A percentile compares a stretch with the other conserved stretches of the same genome.
These are phyloP conservation scores for Trypanosoma grayi DNA, from an alignment of 208 protist species.

Conservation along the genomic window DNA sequence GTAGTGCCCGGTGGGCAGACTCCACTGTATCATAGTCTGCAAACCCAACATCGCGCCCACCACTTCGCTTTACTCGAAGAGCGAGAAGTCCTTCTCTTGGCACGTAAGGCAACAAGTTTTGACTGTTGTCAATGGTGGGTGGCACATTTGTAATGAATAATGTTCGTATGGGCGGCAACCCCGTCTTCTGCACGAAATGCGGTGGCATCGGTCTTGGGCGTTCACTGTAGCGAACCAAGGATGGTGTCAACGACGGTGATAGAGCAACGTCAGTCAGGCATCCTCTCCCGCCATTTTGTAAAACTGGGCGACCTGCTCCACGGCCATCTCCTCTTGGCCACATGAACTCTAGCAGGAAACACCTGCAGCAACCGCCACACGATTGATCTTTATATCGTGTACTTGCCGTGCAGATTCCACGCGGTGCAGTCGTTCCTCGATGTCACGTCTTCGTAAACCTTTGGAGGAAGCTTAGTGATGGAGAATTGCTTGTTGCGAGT, in stretches of 20 bases:
- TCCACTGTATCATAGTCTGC: constrained; percentile 44
- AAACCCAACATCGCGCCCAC: constrained; percentile 49
- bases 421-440: no score
- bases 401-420: no score
- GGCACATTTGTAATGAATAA: constrained; percentile 62
- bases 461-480: no score
- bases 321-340: not conserved
- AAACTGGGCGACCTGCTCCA: not conserved
- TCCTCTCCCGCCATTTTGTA: not conserved
- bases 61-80: constrained; percentile 48
- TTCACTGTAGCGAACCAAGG: not conserved
- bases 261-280: not conserved
- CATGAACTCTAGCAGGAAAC: no score
- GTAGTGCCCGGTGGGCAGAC: constrained; percentile 30
- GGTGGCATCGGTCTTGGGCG: not conserved
- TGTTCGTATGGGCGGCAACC: constrained; percentile 12
- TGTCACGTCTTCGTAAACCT: no score
- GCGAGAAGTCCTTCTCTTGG: constrained; percentile 39
- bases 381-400: no score
- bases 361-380: no score
- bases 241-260: constrained; percentile 5
- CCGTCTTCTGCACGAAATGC: not conserved
- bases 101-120: constrained; percentile 41
- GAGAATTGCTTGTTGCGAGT: no score
- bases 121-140: constrained; percentile 33